Percentiles rank a stretch among this genome's conserved stretches.
Evolutionary conservation across 148 eudicot genomes (phyloP).

Genomic region (Spergularia marina): DNA sequence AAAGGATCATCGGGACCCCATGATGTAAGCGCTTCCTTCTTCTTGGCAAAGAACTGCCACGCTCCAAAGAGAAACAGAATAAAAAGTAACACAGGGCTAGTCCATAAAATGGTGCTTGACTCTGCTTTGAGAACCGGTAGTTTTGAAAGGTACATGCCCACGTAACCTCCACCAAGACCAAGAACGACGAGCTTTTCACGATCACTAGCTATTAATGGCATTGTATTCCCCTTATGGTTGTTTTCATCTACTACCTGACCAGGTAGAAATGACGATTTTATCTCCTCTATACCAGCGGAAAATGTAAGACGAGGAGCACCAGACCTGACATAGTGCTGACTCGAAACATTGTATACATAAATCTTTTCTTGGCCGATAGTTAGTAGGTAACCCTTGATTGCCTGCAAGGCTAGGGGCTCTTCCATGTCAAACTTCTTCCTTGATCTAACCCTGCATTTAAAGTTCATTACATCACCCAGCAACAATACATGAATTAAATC

Average conservation of each 20-base stretch:
- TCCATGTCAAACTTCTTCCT: slow-evolving; percentile 65
- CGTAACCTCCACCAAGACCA: slow-evolving; percentile 77
- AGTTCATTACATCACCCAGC: slow-evolving; percentile 78
- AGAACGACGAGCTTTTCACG: slow-evolving; percentile 72
- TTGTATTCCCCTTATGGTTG: slow-evolving; percentile 21
- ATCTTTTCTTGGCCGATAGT: slow-evolving; percentile 58
- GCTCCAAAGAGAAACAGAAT: slow-evolving; percentile 87
- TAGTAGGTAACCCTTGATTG: slow-evolving; percentile 82
- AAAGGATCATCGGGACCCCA: slow-evolving; percentile 98
- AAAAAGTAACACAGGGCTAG: slow-evolving; percentile 77
- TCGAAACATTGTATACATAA: slow-evolving; percentile 72
- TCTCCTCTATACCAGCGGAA: slow-evolving; percentile 69
- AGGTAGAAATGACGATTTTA: slow-evolving; percentile 53
- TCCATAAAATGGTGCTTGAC: slow-evolving; percentile 60
- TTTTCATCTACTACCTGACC: slow-evolving; percentile 33
- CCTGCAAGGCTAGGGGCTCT: slow-evolving; percentile 66
- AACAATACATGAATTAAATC: slow-evolving; percentile 71
- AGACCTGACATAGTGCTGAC: slow-evolving; percentile 65
- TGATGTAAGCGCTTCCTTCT: slow-evolving; percentile 82
- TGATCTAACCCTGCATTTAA: slow-evolving; percentile 88
- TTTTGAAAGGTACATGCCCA: slow-evolving; percentile 76
- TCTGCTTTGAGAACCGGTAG: slow-evolving; percentile 70
- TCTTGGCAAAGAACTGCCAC: slow-evolving; percentile 90
- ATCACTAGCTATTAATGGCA: slow-evolving; percentile 73
- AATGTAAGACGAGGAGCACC: slow-evolving; percentile 68